Evolutionary conservation across 2,329 filamentous ascomycete species (phyloP).

Genomic region (Akanthomyces dipterigenus): DNA sequence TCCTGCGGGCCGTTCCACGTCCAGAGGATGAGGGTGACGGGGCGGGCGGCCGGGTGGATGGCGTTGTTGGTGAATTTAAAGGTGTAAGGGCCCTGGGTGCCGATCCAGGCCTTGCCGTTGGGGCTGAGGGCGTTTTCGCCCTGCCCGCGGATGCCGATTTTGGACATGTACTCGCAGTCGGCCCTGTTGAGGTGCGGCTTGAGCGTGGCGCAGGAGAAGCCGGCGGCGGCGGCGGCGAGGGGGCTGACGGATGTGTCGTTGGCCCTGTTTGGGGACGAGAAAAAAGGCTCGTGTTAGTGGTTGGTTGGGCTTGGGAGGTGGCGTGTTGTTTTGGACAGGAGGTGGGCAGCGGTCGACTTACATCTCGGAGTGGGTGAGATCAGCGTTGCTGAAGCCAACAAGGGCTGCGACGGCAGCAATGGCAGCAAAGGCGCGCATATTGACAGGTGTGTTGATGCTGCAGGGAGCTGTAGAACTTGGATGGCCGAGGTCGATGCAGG

Average conservation of each 20-base stretch:
- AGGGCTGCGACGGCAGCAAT: background rate
- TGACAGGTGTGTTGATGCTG: background rate
- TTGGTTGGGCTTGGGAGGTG: background rate
- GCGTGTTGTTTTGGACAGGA: too few relatives aligned
- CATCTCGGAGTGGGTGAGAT: background rate
- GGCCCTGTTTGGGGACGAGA: background rate
- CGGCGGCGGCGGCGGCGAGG: background rate
- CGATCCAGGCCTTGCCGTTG: conserved; percentile 24
- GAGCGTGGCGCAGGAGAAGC: conserved; percentile 13
- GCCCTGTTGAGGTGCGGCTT: conserved; percentile 15
- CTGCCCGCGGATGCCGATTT: conserved; percentile 20
- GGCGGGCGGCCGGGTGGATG: background rate
- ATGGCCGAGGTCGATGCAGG: background rate
- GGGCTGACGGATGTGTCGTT: background rate
- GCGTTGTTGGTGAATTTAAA: conserved; percentile 24
- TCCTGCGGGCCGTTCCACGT: conserved; percentile 16
- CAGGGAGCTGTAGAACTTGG: background rate
- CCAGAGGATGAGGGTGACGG: conserved; percentile 23
- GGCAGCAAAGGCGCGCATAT: background rate
- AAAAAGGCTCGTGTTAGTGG: background rate
- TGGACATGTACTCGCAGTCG: conserved; percentile 22
- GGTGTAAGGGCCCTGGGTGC: conserved; percentile 21
- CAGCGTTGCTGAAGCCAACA: background rate
- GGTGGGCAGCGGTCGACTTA: background rate
- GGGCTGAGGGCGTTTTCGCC: conserved; percentile 18